phyloP scores from a whole-genome alignment of 768 basidiomycete species.

The Amanita fuliginea region DNA sequence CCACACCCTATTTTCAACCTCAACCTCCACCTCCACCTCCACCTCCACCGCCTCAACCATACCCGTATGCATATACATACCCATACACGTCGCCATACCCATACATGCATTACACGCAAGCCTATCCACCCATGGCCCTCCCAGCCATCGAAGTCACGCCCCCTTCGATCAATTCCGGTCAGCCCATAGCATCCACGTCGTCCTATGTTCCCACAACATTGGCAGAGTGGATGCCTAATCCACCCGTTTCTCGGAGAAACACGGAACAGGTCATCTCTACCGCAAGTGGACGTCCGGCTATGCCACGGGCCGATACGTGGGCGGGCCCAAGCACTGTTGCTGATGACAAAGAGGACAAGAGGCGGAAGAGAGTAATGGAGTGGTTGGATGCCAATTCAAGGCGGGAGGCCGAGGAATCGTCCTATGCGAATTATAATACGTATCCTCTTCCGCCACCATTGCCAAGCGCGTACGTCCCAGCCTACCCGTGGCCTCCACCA shows the following conservation, averaged over 20 bases:
- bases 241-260: not conserved
- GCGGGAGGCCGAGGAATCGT: too few relatives aligned
- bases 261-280: not conserved
- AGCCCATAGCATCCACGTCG: not conserved
- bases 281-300: too few relatives aligned
- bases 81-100: not conserved
- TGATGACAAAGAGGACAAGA: not conserved
- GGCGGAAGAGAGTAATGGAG: not conserved
- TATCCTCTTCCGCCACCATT: too few relatives aligned
- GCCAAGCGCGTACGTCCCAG: too few relatives aligned
- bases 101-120: not conserved
- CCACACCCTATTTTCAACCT: not conserved
- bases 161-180: not conserved
- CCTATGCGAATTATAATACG: too few relatives aligned
- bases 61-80: not conserved
- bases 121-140: not conserved
- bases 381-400: not conserved
- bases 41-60: not conserved
- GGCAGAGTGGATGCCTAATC: not conserved
- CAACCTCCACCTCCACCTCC: not conserved
- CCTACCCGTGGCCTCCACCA: not conserved
- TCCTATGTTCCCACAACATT: not conserved
- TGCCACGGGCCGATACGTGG: not conserved
- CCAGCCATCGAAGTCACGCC: not conserved
- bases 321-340: not conserved